phyloP scores from a whole-genome alignment of 2,329 filamentous ascomycete species.

The Trichoderma sp. region DNA sequence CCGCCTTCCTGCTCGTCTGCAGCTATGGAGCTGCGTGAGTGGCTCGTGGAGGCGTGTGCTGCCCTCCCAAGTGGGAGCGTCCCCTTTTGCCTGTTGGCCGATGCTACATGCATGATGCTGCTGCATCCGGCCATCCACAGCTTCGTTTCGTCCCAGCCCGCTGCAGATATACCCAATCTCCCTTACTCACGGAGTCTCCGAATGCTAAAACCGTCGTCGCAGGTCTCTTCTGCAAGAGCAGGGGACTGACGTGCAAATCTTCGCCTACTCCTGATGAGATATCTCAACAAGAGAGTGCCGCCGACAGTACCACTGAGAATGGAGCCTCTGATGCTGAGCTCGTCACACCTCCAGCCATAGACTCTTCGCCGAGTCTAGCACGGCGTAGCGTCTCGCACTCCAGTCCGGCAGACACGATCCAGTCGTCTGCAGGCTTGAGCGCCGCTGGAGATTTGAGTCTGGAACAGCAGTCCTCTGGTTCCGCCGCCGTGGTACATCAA shows the following conservation, averaged over 20 bases:
- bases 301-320: constrained; percentile 12
- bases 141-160: background rate
- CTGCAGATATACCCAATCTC: background rate
- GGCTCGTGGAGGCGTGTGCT: background rate
- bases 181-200: background rate
- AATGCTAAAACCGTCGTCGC: background rate
- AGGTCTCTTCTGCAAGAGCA: constrained; percentile 37
- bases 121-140: background rate
- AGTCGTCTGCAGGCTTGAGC: constrained; percentile 13
- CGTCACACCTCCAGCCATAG: constrained; percentile 1
- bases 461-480: constrained; percentile 6
- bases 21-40: background rate
- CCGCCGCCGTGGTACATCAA: constrained; percentile 28
- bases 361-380: constrained; percentile 11
- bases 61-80: background rate
- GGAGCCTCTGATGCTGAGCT: constrained; percentile 13
- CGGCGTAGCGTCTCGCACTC: constrained; percentile 18
- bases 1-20: background rate
- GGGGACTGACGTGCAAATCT: constrained; percentile 35
- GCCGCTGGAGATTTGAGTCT: background rate
- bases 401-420: constrained; percentile 17
- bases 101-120: constrained; percentile 1
- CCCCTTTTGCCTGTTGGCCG: background rate
- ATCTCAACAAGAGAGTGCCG: background rate
- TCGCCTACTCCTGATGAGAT: constrained; percentile 23